phyloP scores from a whole-genome alignment of 2,329 filamentous ascomycete species.

The Venturia oleaginea region DNA sequence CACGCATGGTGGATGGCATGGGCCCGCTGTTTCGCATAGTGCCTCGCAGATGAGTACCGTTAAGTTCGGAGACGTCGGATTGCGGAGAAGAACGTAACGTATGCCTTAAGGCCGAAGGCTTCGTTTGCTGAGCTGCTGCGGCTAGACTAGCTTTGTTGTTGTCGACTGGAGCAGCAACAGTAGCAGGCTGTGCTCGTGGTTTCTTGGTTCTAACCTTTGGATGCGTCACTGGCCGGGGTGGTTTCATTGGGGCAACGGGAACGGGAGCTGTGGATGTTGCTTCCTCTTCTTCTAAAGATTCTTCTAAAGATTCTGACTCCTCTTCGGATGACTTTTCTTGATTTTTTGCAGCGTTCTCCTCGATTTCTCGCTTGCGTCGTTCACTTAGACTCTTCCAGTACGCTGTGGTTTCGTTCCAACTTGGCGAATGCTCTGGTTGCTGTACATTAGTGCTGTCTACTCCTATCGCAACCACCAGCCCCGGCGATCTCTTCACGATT shows the following conservation, averaged over 20 bases:
- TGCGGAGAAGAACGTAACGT: not conserved
- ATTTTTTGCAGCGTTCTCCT: slow-evolving; percentile 23
- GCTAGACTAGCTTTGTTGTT: not conserved
- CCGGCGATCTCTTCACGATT: slow-evolving; percentile 21
- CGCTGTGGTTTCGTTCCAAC: slow-evolving; percentile 59
- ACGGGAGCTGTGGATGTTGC: not conserved
- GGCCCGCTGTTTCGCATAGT: slow-evolving; percentile 3
- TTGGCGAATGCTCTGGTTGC: slow-evolving; percentile 11
- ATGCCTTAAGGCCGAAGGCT: not conserved
- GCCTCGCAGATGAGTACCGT: slow-evolving; percentile 4
- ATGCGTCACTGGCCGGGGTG: not conserved
- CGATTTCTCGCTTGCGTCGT: slow-evolving; percentile 47
- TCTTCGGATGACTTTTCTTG: not conserved
- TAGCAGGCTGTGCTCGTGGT: not conserved
- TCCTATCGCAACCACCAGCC: slow-evolving; percentile 2
- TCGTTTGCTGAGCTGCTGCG: not conserved
- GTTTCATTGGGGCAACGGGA: not conserved
- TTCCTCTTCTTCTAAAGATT: slow-evolving; percentile 29
- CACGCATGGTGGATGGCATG: slow-evolving; percentile 15
- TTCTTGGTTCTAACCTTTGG: not conserved
- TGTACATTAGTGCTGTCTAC: not conserved
- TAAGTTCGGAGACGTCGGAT: not conserved
- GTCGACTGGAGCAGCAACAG: not conserved
- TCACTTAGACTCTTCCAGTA: slow-evolving; percentile 61
- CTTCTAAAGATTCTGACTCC: slow-evolving; percentile 22